Evolutionary conservation across 2,329 filamentous ascomycete species (phyloP), one percentile per base, ranked within the genome.

Genomic region (Alternaria brassicae): DNA sequence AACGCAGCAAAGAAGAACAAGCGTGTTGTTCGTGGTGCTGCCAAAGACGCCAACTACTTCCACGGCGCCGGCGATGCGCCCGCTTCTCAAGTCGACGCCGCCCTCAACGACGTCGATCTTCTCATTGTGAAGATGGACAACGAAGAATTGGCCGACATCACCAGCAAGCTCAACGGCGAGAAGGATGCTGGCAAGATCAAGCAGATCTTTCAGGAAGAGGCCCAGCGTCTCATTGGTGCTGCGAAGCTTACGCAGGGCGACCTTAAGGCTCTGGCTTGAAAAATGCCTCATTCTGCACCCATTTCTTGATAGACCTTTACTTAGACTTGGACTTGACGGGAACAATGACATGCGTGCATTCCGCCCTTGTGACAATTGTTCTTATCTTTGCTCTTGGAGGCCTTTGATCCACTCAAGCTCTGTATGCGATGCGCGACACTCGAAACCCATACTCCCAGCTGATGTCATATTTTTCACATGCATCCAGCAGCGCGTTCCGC

Each of bases 1-100:
- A 97, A 93, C 76, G 95, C 95, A 13, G 91, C 95, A 73, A 99
- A 99, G 91, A 99, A 99, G 91, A 99, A 99, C 88, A 97, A 97
- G 88, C 92, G 95, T 84, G 91, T 98, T 47, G 89, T 99, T 72
- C 93, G 96, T 80, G 89, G 88, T 63, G 93, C 91, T 67, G 91
- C 94, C 81, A 99, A 99, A 86, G 95, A 99, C 69, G 93, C 91
- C 73, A 97, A 97, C 85, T 99, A 99, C 88, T 97, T 99, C 79
- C 85, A 84, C 57, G 83, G 83, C 19, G 82, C 77, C 34, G 82
- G 85, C 42, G 90, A 89, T 54, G 90, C 93, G 60, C 86, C 90
- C n/a, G 84, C 91, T 13, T 82, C 87, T 10, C 87, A 92, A 76
- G 92, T 99, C 68, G 93, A 98, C 74, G 82, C 84, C 30, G 92